These are phyloP conservation scores for Leccinellum albellum DNA, from an alignment of 768 basidiomycete species.

Conservation along the genomic window DNA sequence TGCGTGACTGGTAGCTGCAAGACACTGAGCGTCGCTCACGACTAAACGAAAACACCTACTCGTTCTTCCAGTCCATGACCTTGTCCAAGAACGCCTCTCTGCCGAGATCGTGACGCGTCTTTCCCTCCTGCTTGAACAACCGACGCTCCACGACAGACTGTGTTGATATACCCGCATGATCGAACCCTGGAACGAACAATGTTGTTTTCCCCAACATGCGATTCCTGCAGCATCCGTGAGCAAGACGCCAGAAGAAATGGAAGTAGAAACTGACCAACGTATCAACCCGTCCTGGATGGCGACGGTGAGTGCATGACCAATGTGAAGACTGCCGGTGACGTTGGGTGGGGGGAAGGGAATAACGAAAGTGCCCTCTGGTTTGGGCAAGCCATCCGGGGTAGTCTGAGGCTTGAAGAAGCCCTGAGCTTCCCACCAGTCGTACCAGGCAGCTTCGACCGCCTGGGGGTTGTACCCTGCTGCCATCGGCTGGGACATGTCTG, in stretches of 20 bases:
- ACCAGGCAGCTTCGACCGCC: constrained; percentile 93
- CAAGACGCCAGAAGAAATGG: too few species aligned
- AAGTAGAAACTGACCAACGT: constrained; percentile 64
- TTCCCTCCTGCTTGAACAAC: constrained; percentile 74
- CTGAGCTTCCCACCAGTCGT: constrained; percentile 93
- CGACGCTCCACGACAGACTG: constrained; percentile 97
- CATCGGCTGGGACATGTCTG: constrained; percentile 87
- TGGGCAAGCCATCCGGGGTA: constrained; percentile 51
- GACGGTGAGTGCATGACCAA: constrained; percentile 89
- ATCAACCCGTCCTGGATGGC: constrained; percentile 88
- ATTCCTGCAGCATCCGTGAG: constrained; percentile 51
- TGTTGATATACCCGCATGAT: constrained; percentile 97
- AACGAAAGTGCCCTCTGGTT: constrained; percentile 71
- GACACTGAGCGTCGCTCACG: not conserved
- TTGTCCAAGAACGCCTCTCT: constrained; percentile 86
- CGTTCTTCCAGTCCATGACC: constrained; percentile 96
- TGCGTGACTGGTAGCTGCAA: constrained; percentile 83
- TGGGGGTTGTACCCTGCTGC: constrained; percentile 92
- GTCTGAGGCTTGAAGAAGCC: constrained; percentile 85
- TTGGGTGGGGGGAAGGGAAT: constrained; percentile 93
- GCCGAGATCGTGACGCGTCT: constrained; percentile 91
- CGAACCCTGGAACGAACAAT: constrained; percentile 90
- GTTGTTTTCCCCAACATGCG: constrained; percentile 94
- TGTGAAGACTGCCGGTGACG: constrained; percentile 92
- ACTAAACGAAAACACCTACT: constrained; percentile 51